Base-by-base conservation (phyloP, 208 protist genomes). In the Wallacemonas sp. region DNA sequence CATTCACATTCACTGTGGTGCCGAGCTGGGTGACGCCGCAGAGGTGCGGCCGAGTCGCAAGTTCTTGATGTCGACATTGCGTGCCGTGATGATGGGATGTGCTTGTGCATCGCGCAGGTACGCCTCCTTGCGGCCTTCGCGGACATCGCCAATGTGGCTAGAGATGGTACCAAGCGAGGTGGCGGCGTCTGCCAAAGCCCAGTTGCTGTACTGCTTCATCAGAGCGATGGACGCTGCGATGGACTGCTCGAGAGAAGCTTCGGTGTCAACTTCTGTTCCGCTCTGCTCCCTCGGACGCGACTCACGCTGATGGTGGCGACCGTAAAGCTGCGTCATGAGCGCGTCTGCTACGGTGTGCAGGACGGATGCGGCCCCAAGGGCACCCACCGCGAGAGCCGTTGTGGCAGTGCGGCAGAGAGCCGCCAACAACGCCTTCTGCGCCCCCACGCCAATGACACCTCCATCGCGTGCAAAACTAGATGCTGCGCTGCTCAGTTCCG, bases 101-200 rank as follows among this genome's bases (percentile, higher is more conserved):
- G 86, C 72, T 22, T 56, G 58, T 30, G 86, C 84, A 51, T 87
- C 76, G 5, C 75, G 77, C 24, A 96, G 64, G 11, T 68, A 72
- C 2, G 84, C 86, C 79, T 96, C 90, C 74, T 96, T 96, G 26
- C 58, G 80, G 30, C 75, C 47, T 6, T 62, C 58, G 44, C 71
- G 62, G 17, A 74, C 61, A 1, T 74, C 55, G 24, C 86, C 86
- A 14, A 90, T 69, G 71, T 95, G 82, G 2, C 86, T 84, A 6
- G 84, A 76, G 38, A 95, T 81, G 22, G 78, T 70, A 17, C 90
- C 86, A 3, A 93, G 70, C 53, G 74, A 58, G n/a, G 80, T 72
- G 9, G 82, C 77, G 21, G 81, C 69, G 26, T 69, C 60, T 8
- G 41, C 66, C 21, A 91, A 68, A 9, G 80, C 80, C 86, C 89